Evolutionary conservation across 208 protist species (phyloP).

Genomic region (Crithidia thermophila): DNA sequence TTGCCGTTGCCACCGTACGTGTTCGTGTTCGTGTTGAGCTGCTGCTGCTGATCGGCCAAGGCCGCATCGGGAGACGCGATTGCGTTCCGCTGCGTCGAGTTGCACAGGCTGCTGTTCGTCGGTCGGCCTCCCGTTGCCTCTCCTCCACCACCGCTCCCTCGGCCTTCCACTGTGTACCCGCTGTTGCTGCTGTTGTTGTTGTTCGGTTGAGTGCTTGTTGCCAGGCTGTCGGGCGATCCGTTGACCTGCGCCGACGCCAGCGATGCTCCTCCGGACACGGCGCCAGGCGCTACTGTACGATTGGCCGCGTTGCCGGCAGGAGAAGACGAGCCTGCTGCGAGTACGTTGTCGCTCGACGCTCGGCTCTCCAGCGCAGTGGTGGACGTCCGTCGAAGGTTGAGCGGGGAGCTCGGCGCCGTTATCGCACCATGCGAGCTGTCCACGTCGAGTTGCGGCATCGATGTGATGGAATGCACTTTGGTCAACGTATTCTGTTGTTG

Average conservation of each 20-base stretch:
- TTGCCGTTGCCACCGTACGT: no score
- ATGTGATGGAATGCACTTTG: background rate
- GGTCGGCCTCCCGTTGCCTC: no score
- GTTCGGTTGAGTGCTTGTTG: background rate
- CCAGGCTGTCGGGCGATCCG: background rate
- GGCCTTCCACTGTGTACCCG: no score
- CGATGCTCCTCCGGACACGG: background rate
- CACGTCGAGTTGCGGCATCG: background rate
- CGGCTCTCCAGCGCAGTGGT: background rate
- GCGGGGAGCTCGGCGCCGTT: background rate
- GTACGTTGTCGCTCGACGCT: background rate
- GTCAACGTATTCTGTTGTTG: background rate
- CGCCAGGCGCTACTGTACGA: no score
- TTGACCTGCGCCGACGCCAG: background rate
- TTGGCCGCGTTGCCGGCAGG: no score
- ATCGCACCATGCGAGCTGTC: background rate
- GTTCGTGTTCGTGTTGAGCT: no score
- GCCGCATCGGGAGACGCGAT: background rate
- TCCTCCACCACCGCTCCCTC: no score
- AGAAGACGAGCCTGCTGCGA: background rate
- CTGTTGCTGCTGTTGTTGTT: background rate
- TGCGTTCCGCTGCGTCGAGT: background rate
- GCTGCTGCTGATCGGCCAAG: background rate
- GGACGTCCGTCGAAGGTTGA: slow-evolving; percentile 1
- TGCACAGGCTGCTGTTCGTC: no score